phyloP scores from a whole-genome alignment of 148 eudicot species.

The Linanthus parryae region DNA sequence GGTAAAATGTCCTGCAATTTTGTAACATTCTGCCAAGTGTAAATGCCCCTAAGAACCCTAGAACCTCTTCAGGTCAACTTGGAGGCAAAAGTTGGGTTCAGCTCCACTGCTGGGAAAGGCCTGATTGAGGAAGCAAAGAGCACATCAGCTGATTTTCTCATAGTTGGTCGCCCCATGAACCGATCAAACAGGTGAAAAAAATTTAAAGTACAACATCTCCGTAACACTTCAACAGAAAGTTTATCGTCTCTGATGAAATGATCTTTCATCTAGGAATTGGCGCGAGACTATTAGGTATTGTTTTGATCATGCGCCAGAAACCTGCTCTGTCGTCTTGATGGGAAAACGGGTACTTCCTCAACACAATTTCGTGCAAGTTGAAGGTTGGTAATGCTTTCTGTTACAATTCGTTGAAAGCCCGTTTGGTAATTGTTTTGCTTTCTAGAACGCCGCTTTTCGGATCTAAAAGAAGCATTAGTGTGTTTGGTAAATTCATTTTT shows the following conservation, averaged over 20 bases:
- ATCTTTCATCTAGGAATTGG: slow-evolving; percentile 9
- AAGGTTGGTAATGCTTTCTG: no score
- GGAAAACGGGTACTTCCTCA: no score
- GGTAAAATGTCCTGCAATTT: no score
- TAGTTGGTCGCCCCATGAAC: slow-evolving; percentile 40
- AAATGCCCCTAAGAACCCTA: no score
- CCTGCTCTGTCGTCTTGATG: slow-evolving; percentile 64
- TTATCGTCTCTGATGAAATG: background rate
- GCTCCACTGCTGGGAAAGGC: slow-evolving; percentile 44
- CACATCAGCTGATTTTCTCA: slow-evolving; percentile 43
- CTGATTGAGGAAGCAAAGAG: slow-evolving; percentile 55
- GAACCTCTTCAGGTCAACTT: slow-evolving; percentile 71
- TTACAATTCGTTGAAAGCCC: no score
- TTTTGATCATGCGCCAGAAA: slow-evolving; percentile 49
- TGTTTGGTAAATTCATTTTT: no score
- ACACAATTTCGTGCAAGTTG: slow-evolving; percentile 2
- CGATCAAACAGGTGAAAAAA: slow-evolving; percentile 30
- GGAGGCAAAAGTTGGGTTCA: slow-evolving; percentile 74
- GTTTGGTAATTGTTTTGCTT: no score
- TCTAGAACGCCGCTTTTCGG: no score
- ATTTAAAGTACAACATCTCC: background rate
- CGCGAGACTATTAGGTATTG: slow-evolving; percentile 35
- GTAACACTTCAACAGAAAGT: background rate
- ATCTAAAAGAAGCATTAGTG: no score
- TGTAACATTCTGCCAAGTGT: no score